Evolutionary conservation across 176 grass and related monocot species (phyloP), one percentile per base, ranked within the genome.

Genomic region (Triticum urartu): DNA sequence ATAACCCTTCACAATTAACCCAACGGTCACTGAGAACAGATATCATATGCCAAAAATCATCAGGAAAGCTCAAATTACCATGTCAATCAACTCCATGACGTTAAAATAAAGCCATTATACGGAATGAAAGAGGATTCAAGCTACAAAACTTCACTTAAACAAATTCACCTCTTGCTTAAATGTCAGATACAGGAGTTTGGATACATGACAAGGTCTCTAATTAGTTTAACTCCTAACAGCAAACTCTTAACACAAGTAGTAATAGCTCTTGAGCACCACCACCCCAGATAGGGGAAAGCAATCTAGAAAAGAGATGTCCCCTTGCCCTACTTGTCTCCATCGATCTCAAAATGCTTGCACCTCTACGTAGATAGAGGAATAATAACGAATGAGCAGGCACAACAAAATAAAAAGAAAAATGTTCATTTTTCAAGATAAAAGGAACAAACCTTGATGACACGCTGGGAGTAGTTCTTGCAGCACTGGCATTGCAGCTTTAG

Each of bases 291-390:
- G 76, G 64, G 35, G 45, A 83, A 56, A 54, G 2, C 68, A 75
- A 68, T 68, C 85, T 92, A 98, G 86, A 98, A 95, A 47, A 98
- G 95, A 11, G 93, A 95, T 42, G 95, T 98, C 71, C 95, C 95
- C 91, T 98, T 98, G 73, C 95, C 95, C 91, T 95, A 95, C 91
- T 95, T 98, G 88, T 98, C 95, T 88, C 93, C 95, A 28, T 89
- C 93, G 72, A 98, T 98, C 86, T 98, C 95, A 77, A 98, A 98
- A 86, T 98, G 95, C 88, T 98, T 98, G 88, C 95, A 98, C 76
- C 93, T 92, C 95, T 98, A 84, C 42, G 80, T 0, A 71, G 1
- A 82, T 0, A 66, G 1, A 72, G 17, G 0, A 90, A 68, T 28
- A 4, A 20, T 3, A 30, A 74, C 34, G 5, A 67, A 43, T 90